These are phyloP conservation scores for Acer saccharum DNA, from an alignment of 345 rosid species.

Conservation along the genomic window DNA sequence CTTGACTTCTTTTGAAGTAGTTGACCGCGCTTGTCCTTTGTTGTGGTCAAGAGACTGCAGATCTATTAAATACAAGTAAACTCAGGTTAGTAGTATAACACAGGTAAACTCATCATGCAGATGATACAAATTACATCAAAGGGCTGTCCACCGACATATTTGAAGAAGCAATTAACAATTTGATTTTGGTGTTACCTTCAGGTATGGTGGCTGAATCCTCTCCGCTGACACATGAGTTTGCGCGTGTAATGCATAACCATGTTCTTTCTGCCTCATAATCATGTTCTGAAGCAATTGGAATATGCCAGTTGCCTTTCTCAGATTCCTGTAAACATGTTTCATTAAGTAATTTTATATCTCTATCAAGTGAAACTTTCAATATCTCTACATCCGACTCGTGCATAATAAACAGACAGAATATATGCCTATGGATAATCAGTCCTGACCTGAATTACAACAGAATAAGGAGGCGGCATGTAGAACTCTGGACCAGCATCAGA, in stretches of 20 bases:
- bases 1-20: constrained; percentile 16
- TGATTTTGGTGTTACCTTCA: constrained; percentile 42
- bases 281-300: constrained; percentile 49
- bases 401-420: constrained; percentile 4
- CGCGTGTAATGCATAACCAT: constrained; percentile 62
- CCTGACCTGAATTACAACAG: constrained; percentile 64
- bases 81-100: not conserved
- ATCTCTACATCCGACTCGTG: not conserved
- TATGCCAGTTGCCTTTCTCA: constrained; percentile 71
- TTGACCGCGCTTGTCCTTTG: constrained; percentile 10
- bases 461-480: constrained; percentile 65
- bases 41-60: constrained; percentile 25
- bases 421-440: not conserved
- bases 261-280: constrained; percentile 42
- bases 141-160: not conserved
- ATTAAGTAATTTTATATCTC: not conserved
- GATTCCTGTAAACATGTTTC: constrained; percentile 53
- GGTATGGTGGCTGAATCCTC: constrained; percentile 20
- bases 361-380: not conserved
- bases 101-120: constrained; percentile 1
- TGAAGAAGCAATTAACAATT: not conserved
- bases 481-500: constrained; percentile 52
- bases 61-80: constrained; percentile 21
- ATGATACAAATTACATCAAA: not conserved
- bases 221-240: constrained; percentile 16